Conservation (phyloP, 306 rosid genomes). For the Herpetospermum pedunculosum region DNA sequence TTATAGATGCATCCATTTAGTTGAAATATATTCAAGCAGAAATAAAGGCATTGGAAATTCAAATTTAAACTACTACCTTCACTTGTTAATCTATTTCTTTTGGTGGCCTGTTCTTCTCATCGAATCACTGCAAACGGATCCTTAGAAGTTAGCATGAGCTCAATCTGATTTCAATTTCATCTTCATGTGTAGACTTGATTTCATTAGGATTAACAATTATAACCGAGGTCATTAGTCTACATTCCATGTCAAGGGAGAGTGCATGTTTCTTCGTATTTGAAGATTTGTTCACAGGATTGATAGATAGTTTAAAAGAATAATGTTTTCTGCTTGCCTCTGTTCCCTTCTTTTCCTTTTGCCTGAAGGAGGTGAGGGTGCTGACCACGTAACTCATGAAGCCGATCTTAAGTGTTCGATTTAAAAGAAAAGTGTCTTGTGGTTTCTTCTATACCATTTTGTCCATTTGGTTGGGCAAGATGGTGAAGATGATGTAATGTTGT, state of each 20-base stretch:
- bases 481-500: background rate
- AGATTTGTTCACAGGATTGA: background rate
- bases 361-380: background rate
- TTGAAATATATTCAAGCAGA: background rate
- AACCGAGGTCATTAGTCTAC: background rate
- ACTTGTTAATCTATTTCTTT: background rate
- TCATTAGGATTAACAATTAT: background rate
- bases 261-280: background rate
- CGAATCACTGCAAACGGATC: background rate
- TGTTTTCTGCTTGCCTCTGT: background rate
- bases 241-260: background rate
- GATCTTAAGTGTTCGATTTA: background rate
- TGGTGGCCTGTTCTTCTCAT: background rate
- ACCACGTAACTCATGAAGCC: background rate
- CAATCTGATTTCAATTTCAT: background rate
- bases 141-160: background rate
- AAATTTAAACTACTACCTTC: background rate
- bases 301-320: background rate
- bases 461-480: background rate
- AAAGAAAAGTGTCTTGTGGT: background rate
- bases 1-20: background rate
- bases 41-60: background rate
- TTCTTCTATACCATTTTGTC: background rate
- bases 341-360: background rate
- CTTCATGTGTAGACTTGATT: background rate